These are phyloP conservation scores for Oryza rufipogon DNA, from an alignment of 176 grass and related monocot genomes.

Conservation along the genomic window DNA sequence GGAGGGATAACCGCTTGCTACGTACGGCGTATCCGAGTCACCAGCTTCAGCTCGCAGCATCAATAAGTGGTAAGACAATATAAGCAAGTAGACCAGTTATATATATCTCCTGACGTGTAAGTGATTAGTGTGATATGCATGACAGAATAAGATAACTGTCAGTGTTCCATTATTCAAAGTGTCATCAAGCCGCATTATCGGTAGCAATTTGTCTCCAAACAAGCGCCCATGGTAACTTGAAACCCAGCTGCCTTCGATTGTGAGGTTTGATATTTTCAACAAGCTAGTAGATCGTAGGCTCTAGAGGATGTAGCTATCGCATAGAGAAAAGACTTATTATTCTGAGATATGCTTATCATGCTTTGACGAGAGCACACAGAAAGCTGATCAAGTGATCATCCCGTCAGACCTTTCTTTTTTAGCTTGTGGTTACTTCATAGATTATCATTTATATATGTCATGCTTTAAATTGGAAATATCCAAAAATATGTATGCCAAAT, in stretches of 20 bases:
- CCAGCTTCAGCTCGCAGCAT: slow-evolving; percentile 10
- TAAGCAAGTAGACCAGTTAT: neutral
- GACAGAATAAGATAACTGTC: neutral
- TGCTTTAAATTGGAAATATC: too few relatives aligned
- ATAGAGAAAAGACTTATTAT: neutral
- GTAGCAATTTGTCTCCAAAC: neutral
- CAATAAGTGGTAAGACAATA: neutral
- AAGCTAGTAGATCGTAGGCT: neutral
- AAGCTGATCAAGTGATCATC: neutral
- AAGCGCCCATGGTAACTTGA: neutral
- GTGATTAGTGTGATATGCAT: neutral
- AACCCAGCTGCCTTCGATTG: neutral
- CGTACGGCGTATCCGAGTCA: slow-evolving; percentile 38
- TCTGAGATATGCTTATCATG: neutral
- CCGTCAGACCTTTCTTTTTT: too few relatives aligned
- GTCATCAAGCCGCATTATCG: neutral
- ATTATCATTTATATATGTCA: too few relatives aligned
- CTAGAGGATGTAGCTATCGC: neutral
- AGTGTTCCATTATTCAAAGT: neutral
- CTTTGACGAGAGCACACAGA: neutral
- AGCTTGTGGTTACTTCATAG: too few relatives aligned
- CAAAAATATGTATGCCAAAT: too few relatives aligned
- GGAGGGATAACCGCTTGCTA: slow-evolving; percentile 31
- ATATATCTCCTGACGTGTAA: neutral
- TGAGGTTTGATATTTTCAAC: neutral